phyloP scores from a whole-genome alignment of 208 protist species.

The Crithidia expoeki region DNA sequence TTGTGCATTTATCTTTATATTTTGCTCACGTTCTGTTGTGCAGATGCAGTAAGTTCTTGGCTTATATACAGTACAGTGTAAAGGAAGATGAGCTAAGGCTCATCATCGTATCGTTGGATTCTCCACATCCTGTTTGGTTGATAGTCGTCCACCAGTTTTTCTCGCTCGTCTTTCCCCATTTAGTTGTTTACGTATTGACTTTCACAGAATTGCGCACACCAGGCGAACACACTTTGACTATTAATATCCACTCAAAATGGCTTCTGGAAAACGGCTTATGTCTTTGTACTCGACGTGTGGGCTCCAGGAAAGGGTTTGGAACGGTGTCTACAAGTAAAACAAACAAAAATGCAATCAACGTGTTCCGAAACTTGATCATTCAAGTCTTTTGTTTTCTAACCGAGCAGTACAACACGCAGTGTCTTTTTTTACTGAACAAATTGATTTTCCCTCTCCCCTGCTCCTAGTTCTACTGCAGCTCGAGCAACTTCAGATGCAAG shows the following conservation, averaged over 20 bases:
- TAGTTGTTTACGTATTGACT: constrained; percentile 19
- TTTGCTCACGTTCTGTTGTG: not conserved
- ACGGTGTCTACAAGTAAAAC: too few species aligned
- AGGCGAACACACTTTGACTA: not conserved
- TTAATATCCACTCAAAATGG: not conserved
- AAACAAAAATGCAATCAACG: too few species aligned
- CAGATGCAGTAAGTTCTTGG: too few species aligned
- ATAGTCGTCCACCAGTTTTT: not conserved
- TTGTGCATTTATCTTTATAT: not conserved
- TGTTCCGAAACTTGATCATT: too few species aligned
- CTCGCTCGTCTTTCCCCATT: constrained; percentile 1
- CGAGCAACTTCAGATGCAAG: too few species aligned
- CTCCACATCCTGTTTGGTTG: not conserved
- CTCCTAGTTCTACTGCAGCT: too few species aligned
- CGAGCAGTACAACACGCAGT: not conserved
- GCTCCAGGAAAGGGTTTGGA: too few species aligned
- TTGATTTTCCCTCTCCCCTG: not conserved
- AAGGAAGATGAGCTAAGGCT: too few species aligned
- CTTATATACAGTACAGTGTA: too few species aligned
- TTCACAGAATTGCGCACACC: constrained; percentile 11
- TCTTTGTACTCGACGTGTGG: constrained; percentile 3
- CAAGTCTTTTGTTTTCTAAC: not conserved
- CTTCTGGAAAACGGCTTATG: not conserved
- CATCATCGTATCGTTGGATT: not conserved
- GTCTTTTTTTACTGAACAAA: not conserved